Base-by-base conservation (phyloP, 805 yeast genomes). In the Saturnispora galanensis region DNA sequence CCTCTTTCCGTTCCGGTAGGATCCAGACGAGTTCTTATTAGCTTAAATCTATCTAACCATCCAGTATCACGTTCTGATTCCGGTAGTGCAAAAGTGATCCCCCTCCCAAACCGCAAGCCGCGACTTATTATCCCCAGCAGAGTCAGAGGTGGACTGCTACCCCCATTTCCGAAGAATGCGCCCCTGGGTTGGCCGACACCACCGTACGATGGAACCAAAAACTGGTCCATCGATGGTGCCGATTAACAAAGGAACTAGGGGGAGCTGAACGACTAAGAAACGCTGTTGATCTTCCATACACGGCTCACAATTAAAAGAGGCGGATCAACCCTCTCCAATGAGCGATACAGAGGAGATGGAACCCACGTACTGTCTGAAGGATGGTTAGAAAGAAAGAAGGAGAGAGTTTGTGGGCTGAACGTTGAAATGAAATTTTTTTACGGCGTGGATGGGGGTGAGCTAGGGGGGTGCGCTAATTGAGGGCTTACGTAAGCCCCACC, bases 21-120 rank as follows among this genome's bases (percentile, higher is more conserved):
- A 55, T 60, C 65, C 65, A 60, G 63, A 58, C 64, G 65, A 51
- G 65, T 60, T 60, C 65, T 60, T 60, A 60, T 57, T 51, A 55
- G 54, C 63, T 58, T 51, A 52, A 35, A 26, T 54, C 50, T 17
- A 47, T 60, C 63, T 60, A 41, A 55, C 65, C 64, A 54, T 52
- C 62, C 56, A 46, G 51, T 51, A 60, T 60, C 65, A 58, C 65
- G 65, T 47, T 52, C 50, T 48, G 51, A 56, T 57, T 49, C 59
- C 52, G 58, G 52, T 40, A 52, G 41, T 29, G 13, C 34, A 42
- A 36, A 29, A 46, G 36, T 17, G 8, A 16, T 16, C 13, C 10
- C 17, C 6, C 15, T 21, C 11, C 9, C 7, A 41, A 17, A 31
- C 15, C 13, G 12, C n/a, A 7, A 30, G 11, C 21, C 17, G 33